Evolutionary conservation across 768 basidiomycete genomes (phyloP), one percentile per base, ranked within the genome.

Genomic region (Leccinum pellstonianum): DNA sequence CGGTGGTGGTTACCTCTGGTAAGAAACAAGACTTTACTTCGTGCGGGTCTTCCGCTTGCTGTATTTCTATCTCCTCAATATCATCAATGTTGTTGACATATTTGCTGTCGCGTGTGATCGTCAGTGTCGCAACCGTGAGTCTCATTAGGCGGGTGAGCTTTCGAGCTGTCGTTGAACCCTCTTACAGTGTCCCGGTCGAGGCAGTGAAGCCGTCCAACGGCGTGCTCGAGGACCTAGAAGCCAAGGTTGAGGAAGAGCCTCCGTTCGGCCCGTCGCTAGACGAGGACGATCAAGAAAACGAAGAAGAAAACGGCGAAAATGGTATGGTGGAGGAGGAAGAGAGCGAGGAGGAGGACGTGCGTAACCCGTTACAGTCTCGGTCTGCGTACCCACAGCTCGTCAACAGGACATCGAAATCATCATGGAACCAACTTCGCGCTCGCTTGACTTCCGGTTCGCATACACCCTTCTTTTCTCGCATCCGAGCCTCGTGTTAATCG

Each of bases 331-430:
- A 80, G 66, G 77, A 74, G 8, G 79, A 77, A 46, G 76, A 76
- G 50, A 79, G 77, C 41, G 80, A 81, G 5, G 81, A 33, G 1
- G 31, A 82, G 29, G 81, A 77, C 62, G 86, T 86, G 63, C 31
- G 69, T 66, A 37, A 52, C 25, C 51, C 43, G 51, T 62, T 49
- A 57, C 50, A 21, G 8, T 29, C 56, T 60, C 37, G 2, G 9
- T 49, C 29, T 52, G 43, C 25, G 31, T 37, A 41, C 49, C 66
- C 52, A 69, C 46, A 10, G 23, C 56, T 43, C 37, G 33, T 57
- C 25, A 5, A 47, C 59, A 93, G 88, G 87, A 96, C 70, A 81
- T 96, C 62, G 94, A 96, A 77, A 90, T 96, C 64, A 93, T 96
- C 56, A 88, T 93, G 85, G 92, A 96, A 67, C 86, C 86, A 3